A percentile compares a stretch with the other conserved stretches of the same genome.
These are phyloP conservation scores for Cladosporium cucumerinum DNA, from an alignment of 2,329 filamentous ascomycete genomes.

Conservation along the genomic window DNA sequence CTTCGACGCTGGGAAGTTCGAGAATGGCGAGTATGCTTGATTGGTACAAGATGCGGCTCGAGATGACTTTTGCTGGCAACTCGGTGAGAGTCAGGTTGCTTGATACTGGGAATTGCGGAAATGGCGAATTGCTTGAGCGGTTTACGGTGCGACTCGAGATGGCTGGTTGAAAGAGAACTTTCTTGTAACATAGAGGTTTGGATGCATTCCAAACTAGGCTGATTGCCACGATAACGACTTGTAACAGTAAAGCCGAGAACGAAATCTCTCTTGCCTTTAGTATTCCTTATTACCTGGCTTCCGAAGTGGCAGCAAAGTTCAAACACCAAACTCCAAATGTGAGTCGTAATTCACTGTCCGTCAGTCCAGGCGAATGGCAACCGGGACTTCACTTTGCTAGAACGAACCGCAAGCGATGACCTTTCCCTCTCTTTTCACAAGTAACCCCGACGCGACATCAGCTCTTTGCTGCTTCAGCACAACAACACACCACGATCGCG, in stretches of 20 bases:
- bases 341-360: background rate
- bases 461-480: background rate
- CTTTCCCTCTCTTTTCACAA: background rate
- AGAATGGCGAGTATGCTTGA: slow-evolving; percentile 51
- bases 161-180: background rate
- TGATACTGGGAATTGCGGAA: slow-evolving; percentile 76
- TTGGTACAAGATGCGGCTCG: slow-evolving; percentile 34
- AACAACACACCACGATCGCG: background rate
- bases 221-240: background rate
- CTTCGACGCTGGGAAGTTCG: slow-evolving; percentile 80
- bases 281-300: background rate
- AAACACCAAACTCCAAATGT: background rate
- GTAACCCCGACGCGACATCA: background rate
- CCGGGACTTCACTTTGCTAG: background rate
- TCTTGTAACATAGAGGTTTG: background rate
- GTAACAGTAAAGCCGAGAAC: background rate
- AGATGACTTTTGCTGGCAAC: slow-evolving; percentile 73
- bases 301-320: background rate
- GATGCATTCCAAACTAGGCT: background rate
- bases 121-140: slow-evolving; percentile 45
- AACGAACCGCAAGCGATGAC: background rate
- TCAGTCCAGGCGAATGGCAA: background rate
- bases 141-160: background rate
- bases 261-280: background rate
- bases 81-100: slow-evolving; percentile 76